Evolutionary conservation across 163 green algal genomes (phyloP).

Genomic region (Scenedesmus sp.): DNA sequence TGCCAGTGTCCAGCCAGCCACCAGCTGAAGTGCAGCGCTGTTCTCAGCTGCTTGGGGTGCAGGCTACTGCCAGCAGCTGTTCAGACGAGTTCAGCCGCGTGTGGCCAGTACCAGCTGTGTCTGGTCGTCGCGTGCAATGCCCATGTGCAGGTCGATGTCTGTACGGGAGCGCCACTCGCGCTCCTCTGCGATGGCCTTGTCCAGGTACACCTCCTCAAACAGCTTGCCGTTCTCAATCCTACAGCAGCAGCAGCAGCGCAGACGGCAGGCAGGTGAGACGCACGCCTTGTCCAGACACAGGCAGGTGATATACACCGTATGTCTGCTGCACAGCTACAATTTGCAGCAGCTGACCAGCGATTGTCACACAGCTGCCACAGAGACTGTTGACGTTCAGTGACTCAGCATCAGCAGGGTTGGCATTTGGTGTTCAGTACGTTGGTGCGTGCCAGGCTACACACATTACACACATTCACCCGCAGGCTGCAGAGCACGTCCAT

Average conservation of each 20-base stretch:
- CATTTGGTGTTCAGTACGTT: too few relatives aligned
- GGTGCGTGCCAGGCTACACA: too few relatives aligned
- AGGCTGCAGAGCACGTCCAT: too few relatives aligned
- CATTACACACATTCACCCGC: too few relatives aligned
- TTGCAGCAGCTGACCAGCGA: too few relatives aligned
- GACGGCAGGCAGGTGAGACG: background rate
- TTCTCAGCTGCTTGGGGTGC: background rate
- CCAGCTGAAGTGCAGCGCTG: background rate
- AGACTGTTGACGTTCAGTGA: too few relatives aligned
- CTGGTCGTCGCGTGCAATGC: constrained; percentile 51
- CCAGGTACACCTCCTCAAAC: constrained; percentile 77
- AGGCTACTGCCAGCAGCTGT: background rate
- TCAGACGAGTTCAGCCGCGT: too few relatives aligned
- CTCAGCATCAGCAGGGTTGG: too few relatives aligned
- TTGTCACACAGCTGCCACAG: too few relatives aligned
- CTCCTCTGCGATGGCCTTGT: constrained; percentile 64
- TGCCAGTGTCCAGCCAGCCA: background rate
- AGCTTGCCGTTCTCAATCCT: constrained; percentile 71
- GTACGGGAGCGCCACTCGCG: constrained; percentile 42
- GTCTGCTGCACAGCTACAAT: too few relatives aligned
- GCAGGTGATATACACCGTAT: too few relatives aligned
- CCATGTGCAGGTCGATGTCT: constrained; percentile 57
- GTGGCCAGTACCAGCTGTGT: constrained; percentile 50
- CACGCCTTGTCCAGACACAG: background rate
- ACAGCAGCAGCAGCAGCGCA: background rate